Percentiles rank a stretch among this genome's conserved stretches.
These are phyloP conservation scores for Chlamydomonas reinhardtii DNA, from an alignment of 163 green algal species.

Conservation along the genomic window DNA sequence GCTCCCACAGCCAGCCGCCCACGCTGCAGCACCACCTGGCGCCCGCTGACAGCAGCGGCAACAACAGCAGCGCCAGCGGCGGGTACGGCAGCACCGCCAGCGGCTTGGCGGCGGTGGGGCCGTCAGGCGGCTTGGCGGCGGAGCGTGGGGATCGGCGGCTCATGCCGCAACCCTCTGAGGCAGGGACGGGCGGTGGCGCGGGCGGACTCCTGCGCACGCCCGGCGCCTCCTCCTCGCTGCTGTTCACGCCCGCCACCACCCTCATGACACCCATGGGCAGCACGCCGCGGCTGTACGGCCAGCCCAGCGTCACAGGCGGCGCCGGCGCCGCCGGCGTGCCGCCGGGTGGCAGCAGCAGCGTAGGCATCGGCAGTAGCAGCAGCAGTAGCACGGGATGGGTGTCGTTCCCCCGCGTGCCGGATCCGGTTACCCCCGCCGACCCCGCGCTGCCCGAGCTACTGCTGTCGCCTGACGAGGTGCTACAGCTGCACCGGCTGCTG, in stretches of 20 bases:
- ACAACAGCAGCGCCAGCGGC: no score
- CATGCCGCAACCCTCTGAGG: background rate
- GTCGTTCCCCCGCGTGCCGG: constrained; percentile 38
- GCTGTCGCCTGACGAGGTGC: constrained; percentile 50
- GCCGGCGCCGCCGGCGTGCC: constrained; percentile 8
- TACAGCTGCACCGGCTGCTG: constrained; percentile 56
- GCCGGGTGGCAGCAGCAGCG: background rate
- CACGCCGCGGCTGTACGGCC: no score
- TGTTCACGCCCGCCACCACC: constrained; percentile 29
- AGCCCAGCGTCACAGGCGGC: no score
- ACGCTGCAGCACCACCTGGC: no score
- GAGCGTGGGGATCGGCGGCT: no score
- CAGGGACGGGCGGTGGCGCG: background rate
- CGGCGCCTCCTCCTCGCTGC: background rate
- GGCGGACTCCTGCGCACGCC: background rate
- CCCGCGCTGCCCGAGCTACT: constrained; percentile 41
- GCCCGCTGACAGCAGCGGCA: no score
- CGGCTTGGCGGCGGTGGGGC: no score
- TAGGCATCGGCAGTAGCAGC: no score
- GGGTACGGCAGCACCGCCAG: no score
- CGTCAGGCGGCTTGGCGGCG: no score
- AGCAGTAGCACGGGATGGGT: background rate
- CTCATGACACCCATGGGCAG: background rate
- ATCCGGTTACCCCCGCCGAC: constrained; percentile 20
- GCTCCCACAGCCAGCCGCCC: no score